Conservation (phyloP, 2,329 filamentous ascomycete genomes). For the Nemania sp. region DNA sequence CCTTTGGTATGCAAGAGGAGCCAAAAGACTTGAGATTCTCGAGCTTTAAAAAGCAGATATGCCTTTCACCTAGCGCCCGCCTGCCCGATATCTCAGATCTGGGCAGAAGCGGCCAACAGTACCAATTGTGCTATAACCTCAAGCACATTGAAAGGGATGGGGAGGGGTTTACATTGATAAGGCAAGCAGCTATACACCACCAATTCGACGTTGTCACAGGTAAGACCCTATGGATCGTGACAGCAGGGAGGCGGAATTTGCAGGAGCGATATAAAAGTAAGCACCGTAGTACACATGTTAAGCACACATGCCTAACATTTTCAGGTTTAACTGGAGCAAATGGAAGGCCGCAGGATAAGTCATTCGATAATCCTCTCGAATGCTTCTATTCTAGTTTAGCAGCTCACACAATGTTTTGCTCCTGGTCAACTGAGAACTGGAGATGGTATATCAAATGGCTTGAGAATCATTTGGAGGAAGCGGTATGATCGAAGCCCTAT, state of each 20-base stretch:
- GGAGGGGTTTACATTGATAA: constrained; percentile 31
- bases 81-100: constrained; percentile 29
- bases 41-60: constrained; percentile 42
- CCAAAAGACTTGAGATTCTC: constrained; percentile 41
- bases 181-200: constrained; percentile 45
- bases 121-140: constrained; percentile 43
- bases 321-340: constrained; percentile 35
- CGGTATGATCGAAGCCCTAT: constrained; percentile 29
- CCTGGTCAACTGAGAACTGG: constrained; percentile 49
- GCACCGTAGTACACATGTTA: background rate
- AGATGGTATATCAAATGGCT: constrained; percentile 46
- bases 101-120: constrained; percentile 41
- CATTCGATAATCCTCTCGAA: constrained; percentile 37
- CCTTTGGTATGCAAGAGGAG: constrained; percentile 41
- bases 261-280: constrained; percentile 36
- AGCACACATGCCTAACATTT: background rate
- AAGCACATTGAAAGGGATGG: constrained; percentile 29
- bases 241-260: constrained; percentile 39
- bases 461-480: constrained; percentile 40
- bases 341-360: constrained; percentile 38
- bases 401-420: constrained; percentile 43
- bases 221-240: constrained; percentile 47
- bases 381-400: constrained; percentile 44
- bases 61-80: constrained; percentile 24
- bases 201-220: constrained; percentile 44